A percentile compares a stretch with the other conserved stretches of the same genome.
Evolutionary conservation across 352 stramenopile species (phyloP).

Genomic region (Phytophthora ohioensis): DNA sequence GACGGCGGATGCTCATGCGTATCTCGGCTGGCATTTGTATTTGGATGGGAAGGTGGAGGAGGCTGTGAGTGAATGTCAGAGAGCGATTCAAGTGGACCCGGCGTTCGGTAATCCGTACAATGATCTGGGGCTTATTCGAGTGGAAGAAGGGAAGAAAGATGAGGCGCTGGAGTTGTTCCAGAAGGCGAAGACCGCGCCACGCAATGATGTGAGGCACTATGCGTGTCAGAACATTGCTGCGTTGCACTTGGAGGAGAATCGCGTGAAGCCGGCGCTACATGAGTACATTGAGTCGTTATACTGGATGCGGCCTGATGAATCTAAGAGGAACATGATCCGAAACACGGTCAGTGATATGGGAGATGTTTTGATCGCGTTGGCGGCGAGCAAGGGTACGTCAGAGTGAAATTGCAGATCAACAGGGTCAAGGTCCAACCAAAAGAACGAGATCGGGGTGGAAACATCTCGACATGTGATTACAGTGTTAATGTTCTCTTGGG

Average conservation of each 20-base stretch:
- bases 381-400: constrained; percentile 41
- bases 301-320: constrained; percentile 68
- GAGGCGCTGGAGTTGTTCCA: constrained; percentile 68
- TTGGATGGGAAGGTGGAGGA: constrained; percentile 64
- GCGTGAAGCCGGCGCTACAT: constrained; percentile 68
- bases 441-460: background rate
- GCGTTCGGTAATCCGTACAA: constrained; percentile 80
- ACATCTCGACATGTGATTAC: background rate
- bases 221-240: constrained; percentile 72
- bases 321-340: constrained; percentile 54
- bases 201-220: constrained; percentile 78
- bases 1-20: constrained; percentile 75
- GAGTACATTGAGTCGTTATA: constrained; percentile 82
- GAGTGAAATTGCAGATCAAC: constrained; percentile 15
- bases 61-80: constrained; percentile 62
- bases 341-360: constrained; percentile 77
- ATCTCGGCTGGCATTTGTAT: constrained; percentile 75
- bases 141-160: constrained; percentile 64
- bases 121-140: constrained; percentile 70
- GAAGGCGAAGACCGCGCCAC: constrained; percentile 65
- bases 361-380: constrained; percentile 65
- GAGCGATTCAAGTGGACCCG: constrained; percentile 74
- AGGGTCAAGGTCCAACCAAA: no score
- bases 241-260: constrained; percentile 70
- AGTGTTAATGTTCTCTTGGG: background rate